A percentile compares a stretch with the other conserved stretches of the same genome.
phyloP scores from a whole-genome alignment of 1,284 basidiomycete genomes.

The Porogramme epimiltina region DNA sequence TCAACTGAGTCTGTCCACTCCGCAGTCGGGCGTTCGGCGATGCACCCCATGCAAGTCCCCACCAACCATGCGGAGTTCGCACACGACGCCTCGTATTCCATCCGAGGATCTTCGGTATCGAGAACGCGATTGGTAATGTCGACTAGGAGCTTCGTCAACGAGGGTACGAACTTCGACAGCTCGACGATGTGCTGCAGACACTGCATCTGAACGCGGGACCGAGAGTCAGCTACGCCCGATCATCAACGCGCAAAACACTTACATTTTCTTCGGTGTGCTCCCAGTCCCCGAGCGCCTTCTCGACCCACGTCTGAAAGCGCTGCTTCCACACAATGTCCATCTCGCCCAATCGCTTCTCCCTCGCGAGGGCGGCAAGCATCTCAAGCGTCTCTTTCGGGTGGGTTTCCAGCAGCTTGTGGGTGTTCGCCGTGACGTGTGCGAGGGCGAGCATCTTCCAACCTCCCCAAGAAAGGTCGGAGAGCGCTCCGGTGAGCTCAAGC shows the following conservation, averaged over 20 bases:
- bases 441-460: conserved; percentile 72
- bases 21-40: conserved; percentile 41
- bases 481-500: conserved; percentile 54
- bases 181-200: conserved; percentile 54
- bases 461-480: conserved; percentile 68
- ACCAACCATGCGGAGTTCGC: conserved; percentile 56
- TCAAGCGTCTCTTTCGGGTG: conserved; percentile 45
- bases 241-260: conserved; percentile 4
- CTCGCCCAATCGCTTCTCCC: conserved; percentile 50
- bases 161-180: conserved; percentile 51
- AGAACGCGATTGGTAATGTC: conserved; percentile 50
- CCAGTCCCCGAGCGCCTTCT: conserved; percentile 36
- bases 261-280: conserved; percentile 37
- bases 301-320: conserved; percentile 49
- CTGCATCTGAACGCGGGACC: conserved; percentile 32
- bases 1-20: conserved; percentile 51
- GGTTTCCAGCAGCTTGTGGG: conserved; percentile 44
- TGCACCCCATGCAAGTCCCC: conserved; percentile 46
- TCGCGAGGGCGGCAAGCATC: conserved; percentile 52
- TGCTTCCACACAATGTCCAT: conserved; percentile 61
- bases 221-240: not conserved
- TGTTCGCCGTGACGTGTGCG: conserved; percentile 55
- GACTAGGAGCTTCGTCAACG: conserved; percentile 47
- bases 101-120: conserved; percentile 33
- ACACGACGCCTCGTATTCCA: conserved; percentile 36